These are phyloP conservation scores for Cenchrus purpureus DNA, from an alignment of 176 grass and related monocot species.

Conservation along the genomic window DNA sequence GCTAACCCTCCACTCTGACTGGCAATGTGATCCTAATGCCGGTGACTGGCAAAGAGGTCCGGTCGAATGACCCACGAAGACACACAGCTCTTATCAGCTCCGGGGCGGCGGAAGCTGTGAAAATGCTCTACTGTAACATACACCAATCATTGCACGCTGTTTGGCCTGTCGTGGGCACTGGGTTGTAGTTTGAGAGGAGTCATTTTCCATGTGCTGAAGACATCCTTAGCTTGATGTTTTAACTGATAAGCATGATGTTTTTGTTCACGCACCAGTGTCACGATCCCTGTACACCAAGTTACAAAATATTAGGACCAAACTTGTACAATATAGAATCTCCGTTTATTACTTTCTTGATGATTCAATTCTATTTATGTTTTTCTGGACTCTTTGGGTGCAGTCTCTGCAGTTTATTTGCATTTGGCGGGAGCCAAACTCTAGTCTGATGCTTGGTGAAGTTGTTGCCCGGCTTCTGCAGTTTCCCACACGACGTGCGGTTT, in stretches of 20 bases:
- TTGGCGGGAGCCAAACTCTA: not conserved
- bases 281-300: not conserved
- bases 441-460: not conserved
- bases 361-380: not conserved
- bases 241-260: not conserved
- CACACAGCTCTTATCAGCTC: not conserved
- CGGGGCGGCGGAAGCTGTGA: not conserved
- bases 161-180: not conserved
- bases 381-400: too few species aligned
- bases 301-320: not conserved
- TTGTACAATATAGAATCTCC: not conserved
- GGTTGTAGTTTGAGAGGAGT: slow-evolving; percentile 18
- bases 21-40: not conserved
- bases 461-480: not conserved
- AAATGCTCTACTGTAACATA: not conserved
- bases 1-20: not conserved
- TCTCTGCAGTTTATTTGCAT: not conserved
- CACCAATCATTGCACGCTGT: not conserved
- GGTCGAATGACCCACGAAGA: not conserved
- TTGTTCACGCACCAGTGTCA: not conserved
- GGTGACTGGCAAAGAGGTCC: not conserved
- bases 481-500: not conserved
- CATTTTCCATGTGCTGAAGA: not conserved
- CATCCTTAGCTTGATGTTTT: not conserved
- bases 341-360: not conserved